Conservation (phyloP, 371 early-diverging fungal genomes). For the Actinomucor elegans region DNA sequence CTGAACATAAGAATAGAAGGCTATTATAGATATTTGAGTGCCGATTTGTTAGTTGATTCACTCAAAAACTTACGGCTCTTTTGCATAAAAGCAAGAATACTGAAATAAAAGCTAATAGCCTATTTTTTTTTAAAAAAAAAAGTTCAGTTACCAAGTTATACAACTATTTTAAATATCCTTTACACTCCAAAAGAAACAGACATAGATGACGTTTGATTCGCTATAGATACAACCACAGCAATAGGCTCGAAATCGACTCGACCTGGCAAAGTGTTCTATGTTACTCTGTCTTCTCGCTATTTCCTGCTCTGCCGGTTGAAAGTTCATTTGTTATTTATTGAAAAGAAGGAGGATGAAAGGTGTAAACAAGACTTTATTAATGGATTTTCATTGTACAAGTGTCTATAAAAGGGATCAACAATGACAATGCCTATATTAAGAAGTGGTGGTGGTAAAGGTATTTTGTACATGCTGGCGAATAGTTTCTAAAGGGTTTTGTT, state of each 20-base stretch:
- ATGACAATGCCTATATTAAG: constrained; percentile 13
- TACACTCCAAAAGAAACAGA: constrained; percentile 37
- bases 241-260: constrained; percentile 9
- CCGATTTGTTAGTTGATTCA: too few relatives aligned
- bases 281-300: constrained; percentile 1
- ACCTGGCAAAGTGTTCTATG: constrained; percentile 2
- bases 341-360: background rate
- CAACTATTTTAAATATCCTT: too few relatives aligned
- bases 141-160: background rate
- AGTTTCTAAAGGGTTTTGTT: constrained; percentile 64
- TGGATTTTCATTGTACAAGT: constrained; percentile 3
- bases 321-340: background rate
- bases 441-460: constrained; percentile 40
- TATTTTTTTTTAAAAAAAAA: background rate
- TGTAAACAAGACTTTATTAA: background rate
- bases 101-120: constrained; percentile 36
- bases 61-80: constrained; percentile 35
- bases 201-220: constrained; percentile 12
- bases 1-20: constrained; percentile 30
- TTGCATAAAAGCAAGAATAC: constrained; percentile 26
- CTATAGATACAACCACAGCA: constrained; percentile 33
- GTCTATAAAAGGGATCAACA: constrained; percentile 15
- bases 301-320: constrained; percentile 2
- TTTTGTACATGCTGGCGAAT: constrained; percentile 74
- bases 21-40: too few relatives aligned